Percentiles rank a stretch among this genome's conserved stretches.
phyloP scores from a whole-genome alignment of 257 asterid genomes.

The Solanum habrochaites region DNA sequence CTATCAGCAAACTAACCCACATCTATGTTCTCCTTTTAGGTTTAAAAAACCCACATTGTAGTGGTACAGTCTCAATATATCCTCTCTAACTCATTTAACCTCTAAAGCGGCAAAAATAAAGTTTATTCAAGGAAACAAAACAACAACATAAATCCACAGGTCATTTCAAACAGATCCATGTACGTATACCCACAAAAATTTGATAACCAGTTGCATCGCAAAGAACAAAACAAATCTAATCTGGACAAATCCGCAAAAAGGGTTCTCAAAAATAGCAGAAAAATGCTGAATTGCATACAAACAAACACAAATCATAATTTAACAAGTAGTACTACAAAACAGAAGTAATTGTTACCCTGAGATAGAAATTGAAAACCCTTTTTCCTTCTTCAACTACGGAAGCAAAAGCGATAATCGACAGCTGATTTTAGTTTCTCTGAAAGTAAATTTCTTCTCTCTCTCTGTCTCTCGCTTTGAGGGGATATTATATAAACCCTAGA shows the following conservation, averaged over 20 bases:
- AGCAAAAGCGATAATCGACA: neutral
- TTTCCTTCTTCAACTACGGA: neutral
- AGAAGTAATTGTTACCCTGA: neutral
- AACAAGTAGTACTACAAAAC: neutral
- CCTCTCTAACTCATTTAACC: neutral
- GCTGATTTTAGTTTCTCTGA: neutral
- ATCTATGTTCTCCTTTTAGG: neutral
- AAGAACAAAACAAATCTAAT: neutral
- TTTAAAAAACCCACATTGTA: neutral
- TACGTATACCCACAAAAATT: neutral
- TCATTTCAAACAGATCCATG: neutral
- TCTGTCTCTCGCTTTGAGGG: neutral
- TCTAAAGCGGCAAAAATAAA: neutral
- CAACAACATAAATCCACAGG: neutral
- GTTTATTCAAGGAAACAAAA: neutral
- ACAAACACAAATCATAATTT: neutral
- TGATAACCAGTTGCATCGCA: neutral
- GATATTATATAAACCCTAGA: neutral
- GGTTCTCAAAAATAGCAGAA: neutral
- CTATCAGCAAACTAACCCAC: neutral
- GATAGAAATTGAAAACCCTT: neutral
- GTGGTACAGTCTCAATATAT: neutral
- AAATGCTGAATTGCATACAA: neutral
- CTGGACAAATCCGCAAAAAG: neutral
- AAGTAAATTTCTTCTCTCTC: neutral